Percentiles rank a stretch among this genome's conserved stretches.
phyloP scores from a whole-genome alignment of 1,284 basidiomycete species.

The Wolfiporia cocos region DNA sequence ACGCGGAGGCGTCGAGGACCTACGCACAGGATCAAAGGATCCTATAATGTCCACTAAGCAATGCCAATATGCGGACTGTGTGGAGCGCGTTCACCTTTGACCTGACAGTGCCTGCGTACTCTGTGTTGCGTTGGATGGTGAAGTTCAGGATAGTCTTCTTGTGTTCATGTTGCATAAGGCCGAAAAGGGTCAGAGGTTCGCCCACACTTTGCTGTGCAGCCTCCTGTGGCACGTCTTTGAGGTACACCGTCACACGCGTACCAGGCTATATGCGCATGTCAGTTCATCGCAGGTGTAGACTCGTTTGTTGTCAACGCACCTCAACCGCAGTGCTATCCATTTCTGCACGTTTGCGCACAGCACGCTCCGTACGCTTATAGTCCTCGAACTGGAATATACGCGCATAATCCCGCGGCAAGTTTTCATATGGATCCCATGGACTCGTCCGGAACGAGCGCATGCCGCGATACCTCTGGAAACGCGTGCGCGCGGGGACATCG shows the following conservation, averaged over 20 bases:
- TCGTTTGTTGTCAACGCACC: constrained; percentile 35
- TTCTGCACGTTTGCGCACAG: constrained; percentile 62
- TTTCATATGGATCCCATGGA: constrained; percentile 97
- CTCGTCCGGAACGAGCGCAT: constrained; percentile 91
- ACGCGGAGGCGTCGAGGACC: constrained; percentile 84
- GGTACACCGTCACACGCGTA: constrained; percentile 67
- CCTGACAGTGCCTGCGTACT: constrained; percentile 83
- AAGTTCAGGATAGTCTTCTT: constrained; percentile 95
- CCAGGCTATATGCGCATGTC: constrained; percentile 50
- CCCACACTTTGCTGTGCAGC: constrained; percentile 27
- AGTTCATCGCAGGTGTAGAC: background rate
- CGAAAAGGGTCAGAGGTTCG: constrained; percentile 72
- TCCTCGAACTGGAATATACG: constrained; percentile 97
- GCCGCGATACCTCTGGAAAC: constrained; percentile 93
- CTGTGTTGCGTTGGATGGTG: constrained; percentile 91
- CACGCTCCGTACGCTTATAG: constrained; percentile 81
- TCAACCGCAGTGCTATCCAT: constrained; percentile 55
- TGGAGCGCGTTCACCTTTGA: constrained; percentile 75
- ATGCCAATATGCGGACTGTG: background rate
- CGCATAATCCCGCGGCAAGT: constrained; percentile 91
- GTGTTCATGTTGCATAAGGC: constrained; percentile 91
- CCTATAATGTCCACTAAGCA: constrained; percentile 38
- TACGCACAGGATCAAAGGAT: constrained; percentile 84
- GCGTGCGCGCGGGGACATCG: constrained; percentile 76
- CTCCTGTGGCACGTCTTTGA: constrained; percentile 68